A percentile compares a stretch with the other conserved stretches of the same genome.
These are phyloP conservation scores for Zarea fungicola DNA, from an alignment of 2,329 filamentous ascomycete species.

Conservation along the genomic window DNA sequence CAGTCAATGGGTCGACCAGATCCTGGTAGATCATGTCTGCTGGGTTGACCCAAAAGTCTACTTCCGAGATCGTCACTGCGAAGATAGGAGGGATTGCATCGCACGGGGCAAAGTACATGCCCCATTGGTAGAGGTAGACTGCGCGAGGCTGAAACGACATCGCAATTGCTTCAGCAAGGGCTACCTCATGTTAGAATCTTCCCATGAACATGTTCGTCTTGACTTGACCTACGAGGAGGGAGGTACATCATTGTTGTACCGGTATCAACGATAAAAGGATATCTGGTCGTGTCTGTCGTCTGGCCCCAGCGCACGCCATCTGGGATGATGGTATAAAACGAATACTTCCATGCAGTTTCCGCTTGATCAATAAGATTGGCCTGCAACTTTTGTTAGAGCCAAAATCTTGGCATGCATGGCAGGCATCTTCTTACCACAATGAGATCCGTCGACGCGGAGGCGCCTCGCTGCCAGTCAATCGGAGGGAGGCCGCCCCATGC, in stretches of 20 bases:
- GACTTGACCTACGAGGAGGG: slow-evolving; percentile 36
- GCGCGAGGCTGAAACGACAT: slow-evolving; percentile 41
- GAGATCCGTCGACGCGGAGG: slow-evolving; percentile 34
- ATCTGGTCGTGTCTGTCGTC: slow-evolving; percentile 36
- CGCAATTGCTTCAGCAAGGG: slow-evolving; percentile 44
- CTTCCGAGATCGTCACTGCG: slow-evolving; percentile 39
- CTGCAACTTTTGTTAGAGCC: slow-evolving; percentile 26
- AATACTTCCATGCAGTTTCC: slow-evolving; percentile 39
- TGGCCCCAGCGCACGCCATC: slow-evolving; percentile 42
- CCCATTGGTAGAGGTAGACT: slow-evolving; percentile 41
- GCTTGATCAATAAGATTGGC: slow-evolving; percentile 36
- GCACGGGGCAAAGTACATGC: slow-evolving; percentile 44
- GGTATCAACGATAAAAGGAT: slow-evolving; percentile 48
- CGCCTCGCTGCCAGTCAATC: slow-evolving; percentile 25
- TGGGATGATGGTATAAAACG: slow-evolving; percentile 49
- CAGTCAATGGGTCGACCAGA: slow-evolving; percentile 38
- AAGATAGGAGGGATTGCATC: slow-evolving; percentile 41
- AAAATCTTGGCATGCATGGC: too few species aligned
- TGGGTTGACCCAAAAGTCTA: slow-evolving; percentile 43
- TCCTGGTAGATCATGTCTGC: slow-evolving; percentile 42
- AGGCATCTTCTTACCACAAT: slow-evolving; percentile 44
- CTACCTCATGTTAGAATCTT: slow-evolving; percentile 22
- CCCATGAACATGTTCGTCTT: neutral
- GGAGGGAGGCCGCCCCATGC: slow-evolving; percentile 43
- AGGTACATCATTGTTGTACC: slow-evolving; percentile 48